Percentiles rank a stretch among this genome's conserved stretches.
Evolutionary conservation across 257 asterid species (phyloP).

Genomic region (Paulownia fortunei): DNA sequence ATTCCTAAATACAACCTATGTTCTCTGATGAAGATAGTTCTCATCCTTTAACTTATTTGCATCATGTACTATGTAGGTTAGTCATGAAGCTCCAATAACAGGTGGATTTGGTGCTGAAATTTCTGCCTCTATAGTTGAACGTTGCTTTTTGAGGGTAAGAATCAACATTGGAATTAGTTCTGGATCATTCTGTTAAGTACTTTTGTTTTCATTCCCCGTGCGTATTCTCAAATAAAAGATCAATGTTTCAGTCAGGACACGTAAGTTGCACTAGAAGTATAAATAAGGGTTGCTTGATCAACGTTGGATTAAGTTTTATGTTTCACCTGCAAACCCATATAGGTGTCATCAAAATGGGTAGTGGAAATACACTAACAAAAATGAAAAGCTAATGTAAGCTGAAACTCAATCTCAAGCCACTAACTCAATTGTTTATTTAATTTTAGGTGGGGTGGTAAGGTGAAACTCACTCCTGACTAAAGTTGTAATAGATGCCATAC

Average conservation of each 20-base stretch:
- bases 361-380: no score
- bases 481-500: no score
- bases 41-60: slow-evolving; percentile 18
- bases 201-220: neutral
- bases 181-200: neutral
- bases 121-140: slow-evolving; percentile 91
- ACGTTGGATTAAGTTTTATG: neutral
- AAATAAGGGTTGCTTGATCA: neutral
- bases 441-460: neutral
- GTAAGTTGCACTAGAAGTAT: neutral
- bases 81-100: slow-evolving; percentile 98
- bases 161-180: neutral
- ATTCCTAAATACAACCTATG: neutral
- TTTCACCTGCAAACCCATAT: neutral
- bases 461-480: no score
- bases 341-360: neutral
- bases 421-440: no score
- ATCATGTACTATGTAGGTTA: slow-evolving; percentile 54
- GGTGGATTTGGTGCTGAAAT: slow-evolving; percentile 99
- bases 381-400: no score
- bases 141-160: slow-evolving; percentile 89
- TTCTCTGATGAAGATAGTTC: slow-evolving; percentile 1
- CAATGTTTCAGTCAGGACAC: neutral
- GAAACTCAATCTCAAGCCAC: neutral
- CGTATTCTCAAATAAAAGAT: neutral